A percentile compares a stretch with the other conserved stretches of the same genome.
phyloP scores from a whole-genome alignment of 768 basidiomycete genomes.

The Pleurotus salmoneostramineus region DNA sequence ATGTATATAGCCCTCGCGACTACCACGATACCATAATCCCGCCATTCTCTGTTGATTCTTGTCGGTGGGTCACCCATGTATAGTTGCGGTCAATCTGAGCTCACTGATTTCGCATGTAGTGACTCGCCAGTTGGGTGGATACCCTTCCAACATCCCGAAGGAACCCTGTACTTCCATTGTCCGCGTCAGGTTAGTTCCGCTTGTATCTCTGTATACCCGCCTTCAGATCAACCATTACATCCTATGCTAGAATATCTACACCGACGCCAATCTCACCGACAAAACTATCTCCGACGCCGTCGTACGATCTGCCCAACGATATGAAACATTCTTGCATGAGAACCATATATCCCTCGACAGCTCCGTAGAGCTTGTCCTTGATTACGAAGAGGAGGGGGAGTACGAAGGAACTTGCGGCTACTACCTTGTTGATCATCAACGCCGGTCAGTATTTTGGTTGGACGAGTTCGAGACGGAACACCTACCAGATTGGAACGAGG shows the following conservation, averaged over 20 bases:
- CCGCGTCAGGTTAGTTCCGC: slow-evolving; percentile 31
- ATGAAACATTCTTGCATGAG: slow-evolving; percentile 14
- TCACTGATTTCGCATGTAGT: not conserved
- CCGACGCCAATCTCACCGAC: slow-evolving; percentile 22
- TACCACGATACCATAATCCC: slow-evolving; percentile 1
- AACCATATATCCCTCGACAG: slow-evolving; percentile 11
- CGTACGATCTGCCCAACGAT: slow-evolving; percentile 10
- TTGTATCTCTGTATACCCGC: not conserved
- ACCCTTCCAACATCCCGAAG: slow-evolving; percentile 53
- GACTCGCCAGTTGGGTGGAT: slow-evolving; percentile 35
- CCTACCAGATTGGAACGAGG: not conserved
- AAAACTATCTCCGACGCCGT: slow-evolving; percentile 1
- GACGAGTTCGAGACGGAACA: slow-evolving; percentile 24
- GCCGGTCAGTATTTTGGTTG: slow-evolving; percentile 39
- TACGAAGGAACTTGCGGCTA: slow-evolving; percentile 31
- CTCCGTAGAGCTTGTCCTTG: slow-evolving; percentile 35
- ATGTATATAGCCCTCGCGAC: not conserved
- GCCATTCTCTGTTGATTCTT: not conserved
- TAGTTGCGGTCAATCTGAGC: no score
- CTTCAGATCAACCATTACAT: not conserved
- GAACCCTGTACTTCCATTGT: slow-evolving; percentile 54
- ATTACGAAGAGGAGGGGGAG: slow-evolving; percentile 19
- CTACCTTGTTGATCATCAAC: slow-evolving; percentile 35
- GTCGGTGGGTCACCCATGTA: not conserved
- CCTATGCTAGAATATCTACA: slow-evolving; percentile 13